phyloP scores from a whole-genome alignment of 225 moss, liverwort and hornwort genomes.

The Pseudoscleropodium purum region DNA sequence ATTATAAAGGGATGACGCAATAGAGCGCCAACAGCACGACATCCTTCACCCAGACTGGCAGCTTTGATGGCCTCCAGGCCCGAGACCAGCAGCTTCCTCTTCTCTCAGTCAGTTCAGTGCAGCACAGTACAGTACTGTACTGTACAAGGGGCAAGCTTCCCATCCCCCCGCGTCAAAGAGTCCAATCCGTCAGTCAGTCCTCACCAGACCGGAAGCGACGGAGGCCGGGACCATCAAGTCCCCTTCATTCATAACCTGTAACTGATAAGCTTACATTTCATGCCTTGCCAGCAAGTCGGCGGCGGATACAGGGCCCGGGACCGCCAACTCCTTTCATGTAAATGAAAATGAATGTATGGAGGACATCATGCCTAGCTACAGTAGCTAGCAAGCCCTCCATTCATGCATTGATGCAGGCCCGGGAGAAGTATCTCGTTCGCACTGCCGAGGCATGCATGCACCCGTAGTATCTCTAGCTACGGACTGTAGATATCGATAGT shows the following conservation, averaged over 20 bases:
- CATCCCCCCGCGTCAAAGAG: not conserved
- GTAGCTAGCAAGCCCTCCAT: too few relatives aligned
- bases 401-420: not conserved
- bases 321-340: not conserved
- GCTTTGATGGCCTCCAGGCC: not conserved
- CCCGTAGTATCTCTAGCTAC: too few relatives aligned
- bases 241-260: not conserved
- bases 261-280: not conserved
- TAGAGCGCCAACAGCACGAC: not conserved
- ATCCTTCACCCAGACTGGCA: not conserved
- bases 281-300: not conserved
- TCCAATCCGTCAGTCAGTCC: not conserved
- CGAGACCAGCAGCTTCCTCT: not conserved
- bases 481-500: not conserved
- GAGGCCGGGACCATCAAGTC: not conserved
- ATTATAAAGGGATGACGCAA: not conserved
- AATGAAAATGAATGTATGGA: too few relatives aligned
- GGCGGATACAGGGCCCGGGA: not conserved
- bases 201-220: not conserved
- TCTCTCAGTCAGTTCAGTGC: not conserved
- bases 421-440: not conserved
- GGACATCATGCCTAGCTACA: too few relatives aligned
- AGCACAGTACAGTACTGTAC: too few relatives aligned
- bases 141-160: not conserved
- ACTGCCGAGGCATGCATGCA: not conserved